Base-by-base conservation (phyloP, 2,329 filamentous ascomycete species). In the Aschersonia sp. region DNA sequence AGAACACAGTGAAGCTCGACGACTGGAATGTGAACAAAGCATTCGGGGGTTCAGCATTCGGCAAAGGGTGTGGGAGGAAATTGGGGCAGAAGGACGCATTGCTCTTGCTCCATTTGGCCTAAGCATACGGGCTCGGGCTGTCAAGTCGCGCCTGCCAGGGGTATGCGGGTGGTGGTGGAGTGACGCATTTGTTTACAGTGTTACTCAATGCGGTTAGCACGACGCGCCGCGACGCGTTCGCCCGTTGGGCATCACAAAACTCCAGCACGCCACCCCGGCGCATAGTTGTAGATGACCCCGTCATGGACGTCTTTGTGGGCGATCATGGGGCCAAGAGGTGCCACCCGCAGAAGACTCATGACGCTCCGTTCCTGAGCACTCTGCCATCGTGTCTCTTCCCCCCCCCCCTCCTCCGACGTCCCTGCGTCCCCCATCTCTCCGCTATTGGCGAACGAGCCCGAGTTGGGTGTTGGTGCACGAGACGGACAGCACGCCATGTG, bases 181-280 rank as follows among this genome's bases (percentile, higher is more conserved):
- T 62, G 59, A 61, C 58, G 60, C 61, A 62, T 63, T 63, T 65
- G 62, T 65, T 65, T 65, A 65, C 60, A 53, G 45, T 49, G 22
- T 57, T 63, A 51, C 62, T 54, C 44, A 33, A 52, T 51, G 1
- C 22, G 56, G 52, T 48, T 63, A 63, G 61, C 52, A 52, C 42
- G 43, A 53, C 63, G 57, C 62, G 61, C 51, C 46, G 42, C 51
- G 56, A 59, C 62, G 62, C 62, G 62, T 63, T 55, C 55, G 56
- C 51, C 51, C 47, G 53, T 53, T 22, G 49, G 49, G 47, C 52
- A 54, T 47, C 46, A 46, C 50, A 46, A 46, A 49, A 46, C 32
- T 31, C 47, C 46, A 33, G 43, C 43, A 47, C 31, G 43, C 46
- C 47, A 46, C 30, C 42, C 30, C 29, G 32, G 30, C 31, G 40